phyloP scores from a whole-genome alignment of 169 alveolate species.

The Sarcocystis neurona region DNA sequence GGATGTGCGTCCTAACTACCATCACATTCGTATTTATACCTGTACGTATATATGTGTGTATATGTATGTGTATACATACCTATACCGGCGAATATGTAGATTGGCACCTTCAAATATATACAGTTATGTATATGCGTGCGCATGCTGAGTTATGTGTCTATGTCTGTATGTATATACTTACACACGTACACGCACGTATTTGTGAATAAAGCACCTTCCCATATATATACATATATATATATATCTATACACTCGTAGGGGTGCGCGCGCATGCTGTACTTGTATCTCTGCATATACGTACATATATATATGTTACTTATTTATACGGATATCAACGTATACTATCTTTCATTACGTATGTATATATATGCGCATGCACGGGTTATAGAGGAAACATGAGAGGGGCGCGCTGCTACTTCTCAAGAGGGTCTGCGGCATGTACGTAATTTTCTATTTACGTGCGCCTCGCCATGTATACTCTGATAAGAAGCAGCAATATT shows the following conservation, averaged over 20 bases:
- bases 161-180: background rate
- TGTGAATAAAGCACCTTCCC: background rate
- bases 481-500: too few relatives aligned
- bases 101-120: too few relatives aligned
- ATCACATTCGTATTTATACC: background rate
- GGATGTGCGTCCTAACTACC: background rate
- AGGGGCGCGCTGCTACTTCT: too few relatives aligned
- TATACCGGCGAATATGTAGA: background rate
- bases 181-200: background rate
- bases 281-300: background rate
- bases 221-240: background rate
- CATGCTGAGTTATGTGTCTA: background rate
- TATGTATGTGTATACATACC: background rate
- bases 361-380: too few relatives aligned
- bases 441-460: too few relatives aligned
- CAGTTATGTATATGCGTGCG: background rate
- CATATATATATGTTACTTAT: background rate
- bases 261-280: background rate
- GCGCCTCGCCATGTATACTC: too few relatives aligned
- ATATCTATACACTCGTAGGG: conserved; percentile 11
- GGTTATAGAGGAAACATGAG: too few relatives aligned
- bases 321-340: too few relatives aligned
- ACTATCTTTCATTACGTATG: too few relatives aligned
- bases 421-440: too few relatives aligned
- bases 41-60: background rate